These are phyloP conservation scores for Mikania micrantha DNA, from an alignment of 129 eudicot genomes.

Conservation along the genomic window DNA sequence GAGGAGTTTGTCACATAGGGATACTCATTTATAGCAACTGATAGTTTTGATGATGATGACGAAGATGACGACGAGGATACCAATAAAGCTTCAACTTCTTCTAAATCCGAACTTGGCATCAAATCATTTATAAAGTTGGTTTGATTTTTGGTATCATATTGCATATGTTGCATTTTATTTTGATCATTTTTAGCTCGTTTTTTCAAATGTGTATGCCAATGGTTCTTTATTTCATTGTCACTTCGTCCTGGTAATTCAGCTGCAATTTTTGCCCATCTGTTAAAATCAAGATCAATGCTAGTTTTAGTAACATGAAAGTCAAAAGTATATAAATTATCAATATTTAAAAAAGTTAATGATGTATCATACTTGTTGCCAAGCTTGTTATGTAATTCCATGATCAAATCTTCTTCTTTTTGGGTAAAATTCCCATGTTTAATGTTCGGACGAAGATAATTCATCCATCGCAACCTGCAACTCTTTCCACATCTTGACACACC, in stretches of 20 bases:
- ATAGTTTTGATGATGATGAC: background rate
- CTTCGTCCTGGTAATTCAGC: constrained; percentile 38
- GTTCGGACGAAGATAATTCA: constrained; percentile 35
- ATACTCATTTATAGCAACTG: background rate
- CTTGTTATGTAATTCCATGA: constrained; percentile 21
- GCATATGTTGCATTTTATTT: background rate
- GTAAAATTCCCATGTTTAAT: constrained; percentile 34
- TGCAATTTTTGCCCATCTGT: constrained; percentile 38
- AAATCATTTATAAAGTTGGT: background rate
- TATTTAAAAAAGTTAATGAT: background rate
- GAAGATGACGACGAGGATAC: constrained; percentile 3
- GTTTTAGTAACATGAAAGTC: background rate
- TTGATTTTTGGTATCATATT: background rate
- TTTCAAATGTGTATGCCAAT: constrained; percentile 32
- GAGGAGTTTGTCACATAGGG: constrained; percentile 1
- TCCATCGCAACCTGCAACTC: constrained; percentile 45
- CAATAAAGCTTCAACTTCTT: constrained; percentile 1
- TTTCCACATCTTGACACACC: constrained; percentile 42
- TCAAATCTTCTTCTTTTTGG: constrained; percentile 32
- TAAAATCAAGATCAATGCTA: background rate
- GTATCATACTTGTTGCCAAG: constrained; percentile 37
- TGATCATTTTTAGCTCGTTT: constrained; percentile 15
- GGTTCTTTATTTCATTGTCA: constrained; percentile 37
- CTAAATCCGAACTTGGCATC: background rate
- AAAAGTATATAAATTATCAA: background rate